These are phyloP conservation scores for Populus hybrid DNA, from an alignment of 441 rosid species.

Conservation along the genomic window DNA sequence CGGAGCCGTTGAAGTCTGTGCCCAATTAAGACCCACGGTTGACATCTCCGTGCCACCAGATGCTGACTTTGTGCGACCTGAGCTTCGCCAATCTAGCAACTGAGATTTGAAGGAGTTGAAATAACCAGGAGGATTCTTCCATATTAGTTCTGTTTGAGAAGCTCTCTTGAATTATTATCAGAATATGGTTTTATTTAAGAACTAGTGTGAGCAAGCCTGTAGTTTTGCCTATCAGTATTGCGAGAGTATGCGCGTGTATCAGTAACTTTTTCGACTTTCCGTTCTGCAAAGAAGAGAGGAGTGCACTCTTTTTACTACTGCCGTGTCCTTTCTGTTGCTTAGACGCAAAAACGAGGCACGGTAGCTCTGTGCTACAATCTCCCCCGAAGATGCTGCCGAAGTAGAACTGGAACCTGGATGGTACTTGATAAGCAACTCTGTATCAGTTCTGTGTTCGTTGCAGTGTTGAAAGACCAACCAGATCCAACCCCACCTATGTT, in stretches of 20 bases:
- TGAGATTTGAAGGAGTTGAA: conserved; percentile 17
- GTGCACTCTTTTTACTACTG: not conserved
- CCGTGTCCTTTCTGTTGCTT: not conserved
- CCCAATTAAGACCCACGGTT: conserved; percentile 78
- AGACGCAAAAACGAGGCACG: not conserved
- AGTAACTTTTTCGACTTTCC: not conserved
- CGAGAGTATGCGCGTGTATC: not conserved
- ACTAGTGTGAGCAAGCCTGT: not conserved
- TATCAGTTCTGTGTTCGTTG: not conserved
- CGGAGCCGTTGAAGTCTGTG: conserved; percentile 85
- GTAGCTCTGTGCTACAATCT: not conserved
- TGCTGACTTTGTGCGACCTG: conserved; percentile 95
- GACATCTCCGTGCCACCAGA: conserved; percentile 86
- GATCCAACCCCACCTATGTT: not conserved
- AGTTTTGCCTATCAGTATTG: not conserved
- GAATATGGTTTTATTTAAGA: not conserved
- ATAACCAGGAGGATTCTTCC: not conserved
- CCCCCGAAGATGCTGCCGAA: not conserved
- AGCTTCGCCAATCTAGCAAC: conserved; percentile 66
- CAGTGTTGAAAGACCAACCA: not conserved
- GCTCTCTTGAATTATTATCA: not conserved
- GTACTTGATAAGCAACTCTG: too few relatives aligned
- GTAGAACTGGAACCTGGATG: not conserved
- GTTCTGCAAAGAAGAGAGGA: not conserved
- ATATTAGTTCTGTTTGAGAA: not conserved